Evolutionary conservation across 768 basidiomycete species (phyloP), one percentile per base, ranked within the genome.

Genomic region (Kwoniella sp.): DNA sequence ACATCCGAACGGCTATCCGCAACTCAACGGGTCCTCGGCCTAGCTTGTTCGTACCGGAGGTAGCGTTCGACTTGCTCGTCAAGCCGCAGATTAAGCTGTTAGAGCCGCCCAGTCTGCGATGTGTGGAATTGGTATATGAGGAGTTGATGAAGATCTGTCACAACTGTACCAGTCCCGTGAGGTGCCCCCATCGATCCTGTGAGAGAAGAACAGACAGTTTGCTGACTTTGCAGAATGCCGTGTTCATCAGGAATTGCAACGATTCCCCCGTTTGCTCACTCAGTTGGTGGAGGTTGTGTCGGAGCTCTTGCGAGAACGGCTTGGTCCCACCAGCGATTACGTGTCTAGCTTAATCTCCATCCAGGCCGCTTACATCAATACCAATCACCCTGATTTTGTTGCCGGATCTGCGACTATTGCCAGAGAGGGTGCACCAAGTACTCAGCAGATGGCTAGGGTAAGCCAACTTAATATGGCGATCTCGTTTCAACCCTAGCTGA

Each of bases 81-180:
- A 98, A 98, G 78, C 96, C 96, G 0, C 96, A 99, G 80, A 97
- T 99, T 79, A 94, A 96, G 82, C 83, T 98, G 24, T 82, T 99
- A 54, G 95, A 98, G 80, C 86, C 91, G 12, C 96, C 96, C 15
- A 92, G 91, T 81, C 80, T 96, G 81, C 85, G 96, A 47, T 99
- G 96, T 71, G 96, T 98, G 21, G 96, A 98, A 79, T 82, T 99
- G 71, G 96, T 99, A 8, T 99, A 99, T 78, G 96, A 99, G 80
- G 96, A 99, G 80, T 83, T 99, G 58, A 97, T 99, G 68, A 98
- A 98, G 84, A 94, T 99, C 50, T 98, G 96, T 80, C 96, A 99
- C 78, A 98, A 95, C 76, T 97, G 95, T 81, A 96, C 95, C 2
- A 90, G 90, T 78, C 79, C 85, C 55, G 93, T 94, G 75, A 77